Conservation (phyloP, 495 filamentous ascomycete genomes). For the Cenococcum geophilum region DNA sequence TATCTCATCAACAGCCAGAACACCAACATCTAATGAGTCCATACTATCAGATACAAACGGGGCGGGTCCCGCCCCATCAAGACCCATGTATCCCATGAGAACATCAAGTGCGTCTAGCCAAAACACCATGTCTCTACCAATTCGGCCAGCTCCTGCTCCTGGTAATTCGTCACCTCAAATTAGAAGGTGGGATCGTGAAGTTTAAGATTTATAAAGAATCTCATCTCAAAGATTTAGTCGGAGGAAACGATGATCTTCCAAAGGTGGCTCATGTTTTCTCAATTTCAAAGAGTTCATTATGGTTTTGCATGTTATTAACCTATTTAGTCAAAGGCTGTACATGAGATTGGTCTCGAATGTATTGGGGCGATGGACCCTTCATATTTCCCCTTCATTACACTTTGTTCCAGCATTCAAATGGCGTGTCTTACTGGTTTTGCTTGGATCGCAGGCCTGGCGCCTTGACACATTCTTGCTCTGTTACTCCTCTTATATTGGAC, state of each 20-base stretch:
- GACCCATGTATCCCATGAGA: conserved; percentile 25
- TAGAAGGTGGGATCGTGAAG: conserved; percentile 27
- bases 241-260: neutral
- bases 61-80: conserved; percentile 13
- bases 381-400: neutral
- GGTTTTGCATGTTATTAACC: neutral
- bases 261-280: neutral
- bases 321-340: neutral
- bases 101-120: conserved; percentile 29
- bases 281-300: neutral
- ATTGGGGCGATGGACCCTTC: neutral
- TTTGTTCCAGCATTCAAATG: neutral
- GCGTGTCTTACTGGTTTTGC: conserved; percentile 3
- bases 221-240: neutral
- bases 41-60: conserved; percentile 12
- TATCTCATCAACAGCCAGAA: neutral
- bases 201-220: conserved; percentile 2
- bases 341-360: neutral
- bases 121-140: conserved; percentile 29
- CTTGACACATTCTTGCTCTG: conserved; percentile 1
- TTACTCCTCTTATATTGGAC: neutral
- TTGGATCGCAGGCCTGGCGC: conserved; percentile 2
- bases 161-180: conserved; percentile 8
- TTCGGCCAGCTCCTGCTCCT: conserved; percentile 27
- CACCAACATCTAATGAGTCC: conserved; percentile 2